Evolutionary conservation across 2,329 filamentous ascomycete species (phyloP).

Genomic region (Mycosphaerella sp.): DNA sequence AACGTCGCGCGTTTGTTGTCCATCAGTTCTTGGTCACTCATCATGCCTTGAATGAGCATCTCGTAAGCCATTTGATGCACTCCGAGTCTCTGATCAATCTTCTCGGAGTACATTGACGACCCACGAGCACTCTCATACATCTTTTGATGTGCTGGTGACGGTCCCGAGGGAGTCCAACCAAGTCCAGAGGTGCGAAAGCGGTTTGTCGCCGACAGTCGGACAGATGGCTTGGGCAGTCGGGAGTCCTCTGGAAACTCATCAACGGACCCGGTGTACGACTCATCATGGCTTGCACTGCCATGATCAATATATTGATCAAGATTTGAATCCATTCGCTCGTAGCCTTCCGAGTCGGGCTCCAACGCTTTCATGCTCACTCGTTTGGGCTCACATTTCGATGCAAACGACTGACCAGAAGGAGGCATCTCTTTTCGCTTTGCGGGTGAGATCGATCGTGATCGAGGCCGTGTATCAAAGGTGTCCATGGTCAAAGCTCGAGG

Average conservation of each 20-base stretch:
- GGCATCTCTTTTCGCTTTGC: conserved; percentile 19
- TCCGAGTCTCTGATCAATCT: conserved; percentile 27
- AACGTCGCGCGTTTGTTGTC: conserved; percentile 6
- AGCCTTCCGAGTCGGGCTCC: conserved; percentile 21
- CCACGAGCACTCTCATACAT: neutral
- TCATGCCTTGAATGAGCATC: conserved; percentile 31
- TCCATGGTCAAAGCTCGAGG: conserved; percentile 4
- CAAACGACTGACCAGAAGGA: conserved; percentile 16
- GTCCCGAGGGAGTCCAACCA: neutral
- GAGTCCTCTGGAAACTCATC: conserved; percentile 20
- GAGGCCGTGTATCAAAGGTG: conserved; percentile 2
- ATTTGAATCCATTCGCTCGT: conserved; percentile 25
- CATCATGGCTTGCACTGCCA: conserved; percentile 8
- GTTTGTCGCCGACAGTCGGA: conserved; percentile 13
- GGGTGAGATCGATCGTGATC: conserved; percentile 15
- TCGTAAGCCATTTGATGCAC: conserved; percentile 31
- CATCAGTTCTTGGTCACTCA: conserved; percentile 26
- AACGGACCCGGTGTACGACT: conserved; percentile 28
- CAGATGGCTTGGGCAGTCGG: conserved; percentile 14
- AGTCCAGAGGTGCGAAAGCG: conserved; percentile 13
- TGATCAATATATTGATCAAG: conserved; percentile 6
- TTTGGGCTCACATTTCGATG: conserved; percentile 21
- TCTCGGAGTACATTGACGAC: conserved; percentile 17
- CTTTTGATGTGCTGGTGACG: conserved; percentile 2
- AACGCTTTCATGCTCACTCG: conserved; percentile 16